phyloP scores from a whole-genome alignment of 2,329 filamentous ascomycete species.

The Sporothrix brasiliensis region DNA sequence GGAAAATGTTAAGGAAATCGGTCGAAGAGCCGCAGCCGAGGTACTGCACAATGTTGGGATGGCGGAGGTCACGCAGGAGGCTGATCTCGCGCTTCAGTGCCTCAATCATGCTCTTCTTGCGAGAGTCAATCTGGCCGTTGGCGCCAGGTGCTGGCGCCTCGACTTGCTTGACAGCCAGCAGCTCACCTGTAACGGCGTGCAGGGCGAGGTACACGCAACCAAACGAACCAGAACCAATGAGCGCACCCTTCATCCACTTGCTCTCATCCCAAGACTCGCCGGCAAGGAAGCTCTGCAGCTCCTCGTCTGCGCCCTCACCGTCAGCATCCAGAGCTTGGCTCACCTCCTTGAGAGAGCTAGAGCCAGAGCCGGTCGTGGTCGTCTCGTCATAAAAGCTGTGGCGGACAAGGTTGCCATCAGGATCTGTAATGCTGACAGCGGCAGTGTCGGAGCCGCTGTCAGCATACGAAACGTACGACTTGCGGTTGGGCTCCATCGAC shows the following conservation, averaged over 20 bases:
- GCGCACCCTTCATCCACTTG: slow-evolving; percentile 98
- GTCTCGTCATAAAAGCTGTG: slow-evolving; percentile 87
- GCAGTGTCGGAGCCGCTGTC: slow-evolving; percentile 73
- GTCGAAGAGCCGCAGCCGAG: slow-evolving; percentile 91
- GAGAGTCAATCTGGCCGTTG: slow-evolving; percentile 79
- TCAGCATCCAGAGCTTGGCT: slow-evolving; percentile 85
- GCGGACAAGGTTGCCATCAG: slow-evolving; percentile 69
- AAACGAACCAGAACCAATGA: slow-evolving; percentile 96
- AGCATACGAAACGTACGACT: slow-evolving; percentile 90
- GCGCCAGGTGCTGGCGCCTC: slow-evolving; percentile 79
- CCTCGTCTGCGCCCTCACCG: slow-evolving; percentile 87
- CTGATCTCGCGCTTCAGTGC: slow-evolving; percentile 96
- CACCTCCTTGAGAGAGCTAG: slow-evolving; percentile 78
- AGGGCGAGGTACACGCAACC: slow-evolving; percentile 93
- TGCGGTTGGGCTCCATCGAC: slow-evolving; percentile 80
- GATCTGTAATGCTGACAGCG: slow-evolving; percentile 73
- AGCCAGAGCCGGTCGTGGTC: slow-evolving; percentile 60
- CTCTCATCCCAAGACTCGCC: slow-evolving; percentile 94
- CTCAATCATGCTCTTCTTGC: slow-evolving; percentile 98
- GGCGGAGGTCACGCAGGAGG: slow-evolving; percentile 88
- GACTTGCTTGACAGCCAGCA: slow-evolving; percentile 98
- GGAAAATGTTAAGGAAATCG: slow-evolving; percentile 96
- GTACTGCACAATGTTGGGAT: slow-evolving; percentile 97
- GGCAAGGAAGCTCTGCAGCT: slow-evolving; percentile 84
- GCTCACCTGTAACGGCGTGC: slow-evolving; percentile 92